Base-by-base conservation (phyloP, 2,329 filamentous ascomycete species). In the Talaromyces pinophilus region DNA sequence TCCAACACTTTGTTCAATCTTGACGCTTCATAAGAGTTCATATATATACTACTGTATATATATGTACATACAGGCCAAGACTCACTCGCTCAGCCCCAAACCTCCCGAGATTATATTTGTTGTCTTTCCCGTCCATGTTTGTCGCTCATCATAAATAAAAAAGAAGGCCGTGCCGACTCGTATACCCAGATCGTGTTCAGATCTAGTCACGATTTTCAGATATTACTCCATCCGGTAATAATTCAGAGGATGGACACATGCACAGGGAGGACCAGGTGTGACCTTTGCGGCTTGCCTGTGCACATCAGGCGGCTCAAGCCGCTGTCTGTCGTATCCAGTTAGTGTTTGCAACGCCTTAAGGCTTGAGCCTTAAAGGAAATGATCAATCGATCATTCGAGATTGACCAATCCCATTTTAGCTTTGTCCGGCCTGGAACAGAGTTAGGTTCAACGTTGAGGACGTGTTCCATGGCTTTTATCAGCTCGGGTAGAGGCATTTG, bases 221-320 rank as follows among this genome's bases (percentile, higher is more conserved):
- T 33, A 54, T 54, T 54, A 54, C 50, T 54, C n/a, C 15, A 54
- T 54, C 8, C 28, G 50, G 50, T 52, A 52, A 54, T 28, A 30
- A 33, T 30, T 33, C 17, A 10, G 15, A 33, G 22, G 15, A 54
- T 54, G 15, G 15, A 7, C 28, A 38, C 35, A 38, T 38, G 35
- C 13, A 2, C 1, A 38, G 35, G 35, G 25, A 54, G 25, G 25
- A 38, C 50, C 28, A n/a, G 8, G 50, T 33, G 17, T 11, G 50
- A 30, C 17, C 25, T 54, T 11, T 54, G 50, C 25, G 7, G 50
- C 50, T n/a, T 59, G 30, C 54, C 54, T 57, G 30, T 40, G 54
- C 30, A 57, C 54, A 38, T 40, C 54, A 57, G 33, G 54, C 54
- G 54, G 54, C 54, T 6, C 10, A 57, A 40, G 30, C 54, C 54